Base-by-base conservation (phyloP, 305 asterid genomes). In the Solanum hybrid region DNA sequence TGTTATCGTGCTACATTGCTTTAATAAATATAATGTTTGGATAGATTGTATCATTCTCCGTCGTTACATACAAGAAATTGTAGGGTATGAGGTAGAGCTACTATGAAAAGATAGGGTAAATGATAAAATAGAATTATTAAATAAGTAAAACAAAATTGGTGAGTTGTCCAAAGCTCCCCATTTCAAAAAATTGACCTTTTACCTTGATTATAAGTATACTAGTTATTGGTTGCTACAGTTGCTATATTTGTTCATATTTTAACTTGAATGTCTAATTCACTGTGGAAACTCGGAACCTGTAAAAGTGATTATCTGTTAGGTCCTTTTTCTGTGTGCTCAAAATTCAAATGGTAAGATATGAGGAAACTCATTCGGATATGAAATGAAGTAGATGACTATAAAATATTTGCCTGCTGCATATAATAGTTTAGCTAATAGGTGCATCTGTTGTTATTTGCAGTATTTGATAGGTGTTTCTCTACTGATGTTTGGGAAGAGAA, bases 401-500 rank as follows among this genome's bases (percentile, higher is more conserved):
- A 12, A 84, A 6, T 34, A 87, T 73, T 24, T 82, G 90, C 87
- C 88, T 51, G 87, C 29, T 42, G 69, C 29, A 37, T 31, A 73
- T 31, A 45, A 34, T 60, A 87, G 64, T 26, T 31, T 87, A 40
- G 85, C 88, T 38, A 36, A 31, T 88, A 88, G 71, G 69, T 2
- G 22, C 87, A 42, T 84, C 40, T 84, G 19, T 56, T 31, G 40
- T 56, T 84, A 31, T 90, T 87, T 93, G 94, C 89, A 96, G 99
- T 95, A 34, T 96, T 95, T 35, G 95, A 94, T 91, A 92, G 96
- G 92, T 93, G 99, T 92, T 95, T 95, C 78, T 90, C 96, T 51
- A 84, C 92, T 45, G 90, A 93, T 90, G 90, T 81, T 26, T 27
- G 89, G 88, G 93, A 92, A 38, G 92, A 91, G 11, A 89, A 90